A percentile compares a stretch with the other conserved stretches of the same genome.
These are phyloP conservation scores for Ophiostoma ips DNA, from an alignment of 2,329 filamentous ascomycete genomes.

Conservation along the genomic window DNA sequence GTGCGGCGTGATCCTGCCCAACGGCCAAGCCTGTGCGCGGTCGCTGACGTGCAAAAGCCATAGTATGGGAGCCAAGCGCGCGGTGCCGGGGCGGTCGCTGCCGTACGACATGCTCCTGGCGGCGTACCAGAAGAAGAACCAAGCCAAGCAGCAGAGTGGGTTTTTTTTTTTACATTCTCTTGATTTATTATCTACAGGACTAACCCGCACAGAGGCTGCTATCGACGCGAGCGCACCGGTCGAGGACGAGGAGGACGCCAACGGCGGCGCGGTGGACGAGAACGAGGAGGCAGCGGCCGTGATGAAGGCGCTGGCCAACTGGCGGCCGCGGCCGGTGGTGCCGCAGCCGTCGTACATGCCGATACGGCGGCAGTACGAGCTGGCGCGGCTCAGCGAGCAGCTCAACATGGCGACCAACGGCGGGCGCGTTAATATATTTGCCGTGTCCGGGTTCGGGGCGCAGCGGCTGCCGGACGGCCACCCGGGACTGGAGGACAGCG, in stretches of 20 bases:
- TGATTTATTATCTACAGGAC: background rate
- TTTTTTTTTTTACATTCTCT: background rate
- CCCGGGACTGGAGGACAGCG: conserved; percentile 30
- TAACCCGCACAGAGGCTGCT: conserved; percentile 45
- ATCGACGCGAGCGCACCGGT: conserved; percentile 87
- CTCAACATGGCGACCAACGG: conserved; percentile 52
- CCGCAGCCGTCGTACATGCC: conserved; percentile 48
- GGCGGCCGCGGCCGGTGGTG: conserved; percentile 65
- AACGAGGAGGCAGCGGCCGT: conserved; percentile 88
- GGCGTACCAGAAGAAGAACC: conserved; percentile 93
- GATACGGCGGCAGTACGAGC: conserved; percentile 49
- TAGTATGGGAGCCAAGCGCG: conserved; percentile 85
- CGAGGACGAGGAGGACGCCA: conserved; percentile 71
- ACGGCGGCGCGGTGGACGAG: conserved; percentile 72
- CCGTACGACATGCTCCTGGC: conserved; percentile 87
- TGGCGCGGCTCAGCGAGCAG: conserved; percentile 50
- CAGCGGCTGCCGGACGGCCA: conserved; percentile 40
- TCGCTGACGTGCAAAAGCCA: conserved; percentile 91
- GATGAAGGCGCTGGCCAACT: conserved; percentile 65
- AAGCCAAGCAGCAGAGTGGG: conserved; percentile 69
- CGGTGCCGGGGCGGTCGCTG: conserved; percentile 71
- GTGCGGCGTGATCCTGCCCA: conserved; percentile 75
- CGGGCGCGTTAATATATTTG: conserved; percentile 51
- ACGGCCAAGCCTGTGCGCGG: conserved; percentile 74
- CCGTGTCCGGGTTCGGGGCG: conserved; percentile 40